These are phyloP conservation scores for Pichia californica DNA, from an alignment of 805 yeast genomes.

Conservation along the genomic window DNA sequence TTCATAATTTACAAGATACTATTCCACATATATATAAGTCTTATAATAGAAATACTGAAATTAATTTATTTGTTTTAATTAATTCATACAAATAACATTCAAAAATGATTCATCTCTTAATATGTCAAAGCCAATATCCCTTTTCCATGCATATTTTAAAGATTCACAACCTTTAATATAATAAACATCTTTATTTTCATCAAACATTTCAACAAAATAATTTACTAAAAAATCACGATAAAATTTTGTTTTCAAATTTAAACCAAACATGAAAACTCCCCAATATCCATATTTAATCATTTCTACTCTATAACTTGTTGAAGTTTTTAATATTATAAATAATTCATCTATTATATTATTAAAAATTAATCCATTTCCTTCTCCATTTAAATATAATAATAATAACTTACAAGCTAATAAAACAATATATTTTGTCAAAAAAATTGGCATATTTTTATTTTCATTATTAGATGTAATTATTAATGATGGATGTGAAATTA, in stretches of 20 bases:
- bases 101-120: background rate
- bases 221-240: conserved; percentile 65
- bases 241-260: conserved; percentile 33
- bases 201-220: conserved; percentile 72
- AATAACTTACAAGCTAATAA: background rate
- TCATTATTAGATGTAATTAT: background rate
- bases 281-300: conserved; percentile 62
- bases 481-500: background rate
- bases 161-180: background rate
- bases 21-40: no score
- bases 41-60: no score
- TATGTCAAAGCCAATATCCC: background rate
- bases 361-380: no score
- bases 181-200: conserved; percentile 72
- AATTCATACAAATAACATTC: background rate
- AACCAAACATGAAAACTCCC: conserved; percentile 43
- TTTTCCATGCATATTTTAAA: background rate
- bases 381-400: background rate
- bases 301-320: conserved; percentile 29
- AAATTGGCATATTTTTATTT: no score
- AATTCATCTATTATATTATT: background rate
- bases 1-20: no score
- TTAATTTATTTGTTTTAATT: no score
- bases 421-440: no score
- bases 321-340: background rate